A percentile compares a stretch with the other conserved stretches of the same genome.
phyloP scores from a whole-genome alignment of 345 rosid genomes.

The Pelargonium nanum region DNA sequence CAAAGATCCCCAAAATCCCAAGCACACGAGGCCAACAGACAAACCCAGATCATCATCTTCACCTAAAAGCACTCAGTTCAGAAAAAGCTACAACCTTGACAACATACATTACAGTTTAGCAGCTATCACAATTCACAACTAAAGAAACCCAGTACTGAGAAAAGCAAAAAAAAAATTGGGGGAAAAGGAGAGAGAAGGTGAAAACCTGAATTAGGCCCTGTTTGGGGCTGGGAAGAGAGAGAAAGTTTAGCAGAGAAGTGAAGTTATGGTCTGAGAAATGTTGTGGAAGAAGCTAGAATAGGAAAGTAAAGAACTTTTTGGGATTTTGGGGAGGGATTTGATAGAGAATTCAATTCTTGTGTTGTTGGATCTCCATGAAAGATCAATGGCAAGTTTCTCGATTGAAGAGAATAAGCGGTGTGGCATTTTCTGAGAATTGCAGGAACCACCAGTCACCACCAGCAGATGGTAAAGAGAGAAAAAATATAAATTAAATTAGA shows the following conservation, averaged over 20 bases:
- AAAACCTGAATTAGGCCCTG: background rate
- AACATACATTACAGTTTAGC: background rate
- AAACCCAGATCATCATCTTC: background rate
- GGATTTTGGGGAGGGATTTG: background rate
- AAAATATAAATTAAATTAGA: background rate
- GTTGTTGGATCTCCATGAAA: background rate
- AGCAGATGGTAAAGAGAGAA: background rate
- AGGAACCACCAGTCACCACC: background rate
- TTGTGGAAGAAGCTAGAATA: background rate
- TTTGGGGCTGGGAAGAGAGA: background rate
- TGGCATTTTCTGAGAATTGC: background rate
- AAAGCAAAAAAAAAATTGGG: background rate
- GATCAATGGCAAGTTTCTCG: background rate
- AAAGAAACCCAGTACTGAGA: background rate
- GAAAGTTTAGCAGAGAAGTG: background rate
- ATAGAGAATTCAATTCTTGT: background rate
- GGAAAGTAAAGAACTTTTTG: background rate
- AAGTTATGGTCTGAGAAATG: background rate
- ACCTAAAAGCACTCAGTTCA: no score
- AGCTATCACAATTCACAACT: background rate
- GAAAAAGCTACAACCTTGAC: background rate
- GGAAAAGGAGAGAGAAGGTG: background rate
- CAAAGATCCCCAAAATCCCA: background rate
- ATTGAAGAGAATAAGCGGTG: background rate
- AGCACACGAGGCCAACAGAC: background rate